phyloP scores from a whole-genome alignment of 768 basidiomycete genomes.

The Pholiota microspora region DNA sequence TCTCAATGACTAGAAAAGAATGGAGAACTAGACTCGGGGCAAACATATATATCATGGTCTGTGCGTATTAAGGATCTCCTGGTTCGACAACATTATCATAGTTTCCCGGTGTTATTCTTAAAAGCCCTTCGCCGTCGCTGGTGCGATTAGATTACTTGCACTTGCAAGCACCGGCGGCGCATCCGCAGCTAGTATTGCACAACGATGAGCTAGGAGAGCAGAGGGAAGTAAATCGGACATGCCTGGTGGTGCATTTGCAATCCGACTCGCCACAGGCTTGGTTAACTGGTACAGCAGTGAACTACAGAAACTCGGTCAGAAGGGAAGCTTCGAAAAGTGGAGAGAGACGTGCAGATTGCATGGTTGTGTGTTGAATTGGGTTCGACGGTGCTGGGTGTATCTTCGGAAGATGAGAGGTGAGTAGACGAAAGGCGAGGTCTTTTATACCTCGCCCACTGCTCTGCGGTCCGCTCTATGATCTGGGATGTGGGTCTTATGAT shows the following conservation, averaged over 20 bases:
- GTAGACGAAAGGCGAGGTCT: not conserved
- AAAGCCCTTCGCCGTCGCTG: no score
- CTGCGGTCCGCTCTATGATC: not conserved
- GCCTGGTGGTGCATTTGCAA: not conserved
- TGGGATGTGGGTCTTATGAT: not conserved
- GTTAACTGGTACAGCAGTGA: not conserved
- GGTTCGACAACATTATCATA: no score
- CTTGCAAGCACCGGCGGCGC: not conserved
- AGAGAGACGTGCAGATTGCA: not conserved
- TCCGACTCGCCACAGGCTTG: not conserved
- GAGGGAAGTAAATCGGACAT: not conserved
- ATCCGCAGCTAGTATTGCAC: not conserved
- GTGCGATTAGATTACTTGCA: not conserved
- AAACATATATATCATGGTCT: not conserved
- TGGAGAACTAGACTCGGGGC: not conserved
- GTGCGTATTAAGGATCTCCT: no score
- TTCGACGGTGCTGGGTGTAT: not conserved
- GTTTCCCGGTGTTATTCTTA: no score
- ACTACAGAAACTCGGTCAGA: not conserved
- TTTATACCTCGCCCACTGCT: not conserved
- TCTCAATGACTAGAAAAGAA: not conserved
- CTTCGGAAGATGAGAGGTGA: not conserved
- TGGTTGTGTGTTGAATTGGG: not conserved
- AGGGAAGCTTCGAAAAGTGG: not conserved
- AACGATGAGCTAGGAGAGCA: not conserved